Evolutionary conservation across 768 basidiomycete genomes (phyloP).

Genomic region (Lyophyllum shimeji): DNA sequence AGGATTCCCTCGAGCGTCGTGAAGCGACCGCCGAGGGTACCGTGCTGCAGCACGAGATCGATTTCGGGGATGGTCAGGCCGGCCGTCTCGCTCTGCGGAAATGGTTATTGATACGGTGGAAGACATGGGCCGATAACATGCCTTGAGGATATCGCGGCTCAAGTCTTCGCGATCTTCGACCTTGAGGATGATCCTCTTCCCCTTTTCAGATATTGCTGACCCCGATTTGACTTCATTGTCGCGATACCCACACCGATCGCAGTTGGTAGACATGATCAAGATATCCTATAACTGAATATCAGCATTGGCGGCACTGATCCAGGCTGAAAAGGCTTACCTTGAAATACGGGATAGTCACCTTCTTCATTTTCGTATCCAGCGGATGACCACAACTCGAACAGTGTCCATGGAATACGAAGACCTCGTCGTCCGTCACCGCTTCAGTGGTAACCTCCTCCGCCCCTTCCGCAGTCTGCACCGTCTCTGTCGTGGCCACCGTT

Average conservation of each 20-base stretch:
- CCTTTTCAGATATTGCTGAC: constrained; percentile 81
- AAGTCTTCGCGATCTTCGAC: constrained; percentile 93
- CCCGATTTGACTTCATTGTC: constrained; percentile 99
- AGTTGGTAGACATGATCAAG: constrained; percentile 84
- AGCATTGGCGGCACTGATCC: not conserved
- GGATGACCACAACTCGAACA: constrained; percentile 89
- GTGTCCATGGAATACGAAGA: constrained; percentile 69
- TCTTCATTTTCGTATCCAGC: constrained; percentile 92
- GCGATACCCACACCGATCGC: constrained; percentile 91
- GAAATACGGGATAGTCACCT: constrained; percentile 95
- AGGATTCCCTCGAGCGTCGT: constrained; percentile 96
- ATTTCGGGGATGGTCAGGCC: constrained; percentile 93
- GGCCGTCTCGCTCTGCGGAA: constrained; percentile 82
- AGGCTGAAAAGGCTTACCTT: constrained; percentile 52
- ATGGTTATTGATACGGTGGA: not conserved
- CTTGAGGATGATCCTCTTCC: constrained; percentile 84
- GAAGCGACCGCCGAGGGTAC: constrained; percentile 95
- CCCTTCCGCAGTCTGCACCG: not conserved
- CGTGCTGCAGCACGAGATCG: constrained; percentile 85
- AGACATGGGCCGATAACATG: constrained; percentile 26
- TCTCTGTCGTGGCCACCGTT: constrained; percentile 14
- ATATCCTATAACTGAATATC: constrained; percentile 61
- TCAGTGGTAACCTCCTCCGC: constrained; percentile 21
- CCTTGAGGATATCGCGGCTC: constrained; percentile 92
- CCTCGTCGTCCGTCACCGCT: constrained; percentile 70